Conservation (phyloP, 2,329 filamentous ascomycete species). For the Emydomyces testavorans region DNA sequence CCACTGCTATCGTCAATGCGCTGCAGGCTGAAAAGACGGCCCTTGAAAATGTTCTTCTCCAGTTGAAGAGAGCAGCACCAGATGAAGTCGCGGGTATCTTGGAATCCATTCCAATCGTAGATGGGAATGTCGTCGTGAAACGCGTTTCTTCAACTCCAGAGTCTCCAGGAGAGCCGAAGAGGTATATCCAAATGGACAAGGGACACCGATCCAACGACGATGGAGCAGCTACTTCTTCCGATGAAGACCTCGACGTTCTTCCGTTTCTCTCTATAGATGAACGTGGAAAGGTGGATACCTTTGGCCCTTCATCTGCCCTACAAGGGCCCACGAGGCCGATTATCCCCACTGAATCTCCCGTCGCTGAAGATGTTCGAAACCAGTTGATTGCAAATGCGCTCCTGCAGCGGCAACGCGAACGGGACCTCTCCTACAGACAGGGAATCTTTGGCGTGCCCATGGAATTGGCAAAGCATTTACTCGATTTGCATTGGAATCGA, state of each 20-base stretch:
- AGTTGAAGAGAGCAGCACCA: slow-evolving; percentile 14
- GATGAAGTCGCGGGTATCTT: slow-evolving; percentile 15
- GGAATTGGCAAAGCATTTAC: slow-evolving; percentile 29
- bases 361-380: slow-evolving; percentile 18
- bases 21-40: slow-evolving; percentile 16
- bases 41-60: slow-evolving; percentile 14
- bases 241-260: slow-evolving; percentile 16
- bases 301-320: slow-evolving; percentile 16
- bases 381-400: slow-evolving; percentile 19
- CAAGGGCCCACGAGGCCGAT: slow-evolving; percentile 15
- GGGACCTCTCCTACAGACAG: slow-evolving; percentile 14
- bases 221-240: slow-evolving; percentile 14
- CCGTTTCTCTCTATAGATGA: slow-evolving; percentile 17
- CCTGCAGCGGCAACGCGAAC: slow-evolving; percentile 18
- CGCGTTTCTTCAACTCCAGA: slow-evolving; percentile 3
- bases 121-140: slow-evolving; percentile 13
- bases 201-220: slow-evolving; percentile 15
- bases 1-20: slow-evolving; percentile 17
- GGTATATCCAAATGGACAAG: not conserved
- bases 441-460: slow-evolving; percentile 17
- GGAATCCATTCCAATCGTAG: slow-evolving; percentile 14
- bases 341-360: slow-evolving; percentile 10
- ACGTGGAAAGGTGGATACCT: slow-evolving; percentile 15
- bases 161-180: slow-evolving; percentile 7
- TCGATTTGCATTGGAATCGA: slow-evolving; percentile 33